These are phyloP conservation scores for Camellia japonica DNA, from an alignment of 148 eudicot genomes.

Conservation along the genomic window DNA sequence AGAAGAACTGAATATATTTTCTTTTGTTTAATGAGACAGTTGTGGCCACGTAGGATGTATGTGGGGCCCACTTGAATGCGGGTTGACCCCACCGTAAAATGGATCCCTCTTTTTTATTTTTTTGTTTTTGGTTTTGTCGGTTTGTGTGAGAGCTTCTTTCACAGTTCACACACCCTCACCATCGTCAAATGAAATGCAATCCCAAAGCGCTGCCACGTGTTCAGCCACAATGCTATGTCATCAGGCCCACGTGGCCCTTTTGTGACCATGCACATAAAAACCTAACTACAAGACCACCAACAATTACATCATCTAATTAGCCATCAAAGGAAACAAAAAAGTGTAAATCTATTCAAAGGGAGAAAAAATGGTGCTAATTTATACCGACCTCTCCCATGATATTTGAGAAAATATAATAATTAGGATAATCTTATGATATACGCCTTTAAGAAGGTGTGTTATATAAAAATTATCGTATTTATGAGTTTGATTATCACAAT, in stretches of 20 bases:
- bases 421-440: too few relatives aligned
- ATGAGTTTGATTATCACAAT: too few relatives aligned
- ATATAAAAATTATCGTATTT: too few relatives aligned
- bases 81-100: slow-evolving; percentile 20
- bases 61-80: slow-evolving; percentile 10
- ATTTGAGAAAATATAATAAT: too few relatives aligned
- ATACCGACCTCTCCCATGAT: too few relatives aligned
- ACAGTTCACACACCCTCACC: neutral
- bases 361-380: too few relatives aligned
- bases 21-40: neutral
- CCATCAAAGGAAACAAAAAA: too few relatives aligned
- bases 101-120: neutral
- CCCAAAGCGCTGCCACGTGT: slow-evolving; percentile 18
- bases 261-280: slow-evolving; percentile 12
- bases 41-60: slow-evolving; percentile 17
- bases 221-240: neutral
- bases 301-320: neutral
- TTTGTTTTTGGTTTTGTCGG: slow-evolving; percentile 16
- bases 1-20: neutral
- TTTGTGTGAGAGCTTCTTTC: slow-evolving; percentile 7
- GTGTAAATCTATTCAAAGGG: too few relatives aligned
- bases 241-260: slow-evolving; percentile 20
- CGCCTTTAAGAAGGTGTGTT: too few relatives aligned
- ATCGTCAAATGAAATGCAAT: neutral
- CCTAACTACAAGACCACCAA: slow-evolving; percentile 6